Evolutionary conservation across 2,329 filamentous ascomycete genomes (phyloP).

Genomic region (Cyanodermella asteris): DNA sequence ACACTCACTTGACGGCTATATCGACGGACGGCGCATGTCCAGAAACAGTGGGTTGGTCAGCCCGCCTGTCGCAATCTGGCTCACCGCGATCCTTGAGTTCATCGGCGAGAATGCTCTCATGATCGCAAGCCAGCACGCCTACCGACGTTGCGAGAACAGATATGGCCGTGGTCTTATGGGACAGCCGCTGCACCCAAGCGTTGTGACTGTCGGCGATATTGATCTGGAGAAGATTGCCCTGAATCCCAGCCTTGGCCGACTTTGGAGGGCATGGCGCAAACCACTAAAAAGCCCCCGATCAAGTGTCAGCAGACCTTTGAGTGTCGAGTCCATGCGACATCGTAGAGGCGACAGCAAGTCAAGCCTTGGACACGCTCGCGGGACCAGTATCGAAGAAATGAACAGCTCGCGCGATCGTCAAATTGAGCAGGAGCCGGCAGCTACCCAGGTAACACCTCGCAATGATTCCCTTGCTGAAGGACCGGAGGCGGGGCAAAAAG

Average conservation of each 20-base stretch:
- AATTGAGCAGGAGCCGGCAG: too few species aligned
- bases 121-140: conserved; percentile 70
- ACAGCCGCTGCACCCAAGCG: conserved; percentile 13
- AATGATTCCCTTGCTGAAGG: too few species aligned
- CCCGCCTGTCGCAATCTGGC: conserved; percentile 80
- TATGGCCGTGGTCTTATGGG: conserved; percentile 14
- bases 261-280: conserved; percentile 95
- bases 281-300: conserved; percentile 44
- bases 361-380: too few species aligned
- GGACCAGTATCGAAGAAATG: too few species aligned
- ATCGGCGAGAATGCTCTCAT: conserved; percentile 78
- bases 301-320: too few species aligned
- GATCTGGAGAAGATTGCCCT: conserved; percentile 88
- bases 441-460: too few species aligned
- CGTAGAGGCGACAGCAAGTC: conserved; percentile 7
- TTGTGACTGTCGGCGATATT: conserved; percentile 65
- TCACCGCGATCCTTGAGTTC: conserved; percentile 85
- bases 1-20: conserved; percentile 37
- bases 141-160: conserved; percentile 40
- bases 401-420: too few species aligned
- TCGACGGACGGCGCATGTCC: conserved; percentile 33
- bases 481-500: too few species aligned
- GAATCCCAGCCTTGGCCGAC: conserved; percentile 64
- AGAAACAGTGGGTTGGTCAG: conserved; percentile 46
- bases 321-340: conserved; percentile 16